A percentile compares a stretch with the other conserved stretches of the same genome.
Evolutionary conservation across 345 rosid genomes (phyloP).

Genomic region (Arabidopsis suecica): DNA sequence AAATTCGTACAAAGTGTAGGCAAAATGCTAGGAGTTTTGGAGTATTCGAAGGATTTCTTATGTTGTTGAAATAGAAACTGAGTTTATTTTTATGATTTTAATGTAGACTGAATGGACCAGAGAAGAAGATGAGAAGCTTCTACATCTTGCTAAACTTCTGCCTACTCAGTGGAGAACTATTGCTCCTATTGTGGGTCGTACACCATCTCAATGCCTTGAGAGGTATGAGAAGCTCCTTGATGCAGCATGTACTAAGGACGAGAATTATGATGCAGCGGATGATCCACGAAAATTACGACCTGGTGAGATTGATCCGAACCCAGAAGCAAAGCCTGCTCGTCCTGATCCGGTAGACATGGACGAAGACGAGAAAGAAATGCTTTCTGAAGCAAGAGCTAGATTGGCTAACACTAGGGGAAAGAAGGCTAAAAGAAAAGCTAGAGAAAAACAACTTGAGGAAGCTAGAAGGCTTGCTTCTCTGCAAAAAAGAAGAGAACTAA

Average conservation of each 20-base stretch:
- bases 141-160: slow-evolving; percentile 98
- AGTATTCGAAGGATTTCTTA: not conserved
- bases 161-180: slow-evolving; percentile 99
- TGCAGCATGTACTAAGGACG: slow-evolving; percentile 97
- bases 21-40: not conserved
- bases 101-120: slow-evolving; percentile 98
- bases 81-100: slow-evolving; percentile 21
- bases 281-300: slow-evolving; percentile 97
- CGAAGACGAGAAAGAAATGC: slow-evolving; percentile 99
- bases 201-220: slow-evolving; percentile 99
- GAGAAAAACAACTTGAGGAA: slow-evolving; percentile 99
- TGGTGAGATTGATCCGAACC: slow-evolving; percentile 98
- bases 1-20: not conserved
- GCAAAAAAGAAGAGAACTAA: slow-evolving; percentile 95
- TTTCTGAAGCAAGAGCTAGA: slow-evolving; percentile 97
- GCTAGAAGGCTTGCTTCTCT: slow-evolving; percentile 99
- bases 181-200: slow-evolving; percentile 99
- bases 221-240: slow-evolving; percentile 97
- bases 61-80: slow-evolving; percentile 20
- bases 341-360: slow-evolving; percentile 99
- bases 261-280: slow-evolving; percentile 91
- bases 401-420: slow-evolving; percentile 95
- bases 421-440: slow-evolving; percentile 96
- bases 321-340: slow-evolving; percentile 98
- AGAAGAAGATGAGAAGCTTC: slow-evolving; percentile 98